Percentiles rank a stretch among this genome's conserved stretches.
Evolutionary conservation across 768 basidiomycete species (phyloP).

Genomic region (Suillus brevipes): DNA sequence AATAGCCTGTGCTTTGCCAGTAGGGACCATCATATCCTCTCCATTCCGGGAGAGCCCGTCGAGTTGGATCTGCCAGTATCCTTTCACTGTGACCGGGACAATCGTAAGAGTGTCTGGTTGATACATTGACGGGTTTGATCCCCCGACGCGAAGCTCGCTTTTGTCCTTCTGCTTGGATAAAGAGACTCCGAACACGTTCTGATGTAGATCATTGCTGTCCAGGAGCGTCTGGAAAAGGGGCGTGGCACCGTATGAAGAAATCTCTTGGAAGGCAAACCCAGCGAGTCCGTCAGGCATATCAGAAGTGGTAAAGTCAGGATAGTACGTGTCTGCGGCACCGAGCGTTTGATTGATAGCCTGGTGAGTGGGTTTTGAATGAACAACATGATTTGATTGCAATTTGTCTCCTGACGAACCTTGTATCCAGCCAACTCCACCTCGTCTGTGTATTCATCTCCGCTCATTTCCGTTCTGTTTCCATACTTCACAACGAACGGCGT

Average conservation of each 20-base stretch:
- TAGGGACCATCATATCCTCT: neutral
- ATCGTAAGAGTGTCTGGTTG: neutral
- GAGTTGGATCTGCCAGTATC: neutral
- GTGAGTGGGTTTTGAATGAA: neutral
- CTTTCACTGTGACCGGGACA: neutral
- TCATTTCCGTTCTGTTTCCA: neutral
- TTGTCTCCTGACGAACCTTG: neutral
- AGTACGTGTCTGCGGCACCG: neutral
- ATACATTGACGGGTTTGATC: neutral
- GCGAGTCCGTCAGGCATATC: neutral
- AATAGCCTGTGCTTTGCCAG: neutral
- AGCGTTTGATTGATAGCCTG: neutral
- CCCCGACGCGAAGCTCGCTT: neutral
- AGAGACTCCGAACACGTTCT: neutral
- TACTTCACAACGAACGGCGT: neutral
- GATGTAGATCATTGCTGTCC: neutral
- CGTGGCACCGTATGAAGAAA: neutral
- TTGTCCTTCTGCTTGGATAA: neutral
- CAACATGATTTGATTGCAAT: neutral
- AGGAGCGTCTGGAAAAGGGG: neutral
- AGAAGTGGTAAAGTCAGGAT: neutral
- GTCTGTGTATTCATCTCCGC: neutral
- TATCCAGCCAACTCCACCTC: neutral
- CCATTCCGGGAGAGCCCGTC: neutral
- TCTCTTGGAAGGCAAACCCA: neutral